Percentiles rank a stretch among this genome's conserved stretches.
These are phyloP conservation scores for Podila epigama DNA, from an alignment of 192 early-diverging fungal genomes.

Conservation along the genomic window DNA sequence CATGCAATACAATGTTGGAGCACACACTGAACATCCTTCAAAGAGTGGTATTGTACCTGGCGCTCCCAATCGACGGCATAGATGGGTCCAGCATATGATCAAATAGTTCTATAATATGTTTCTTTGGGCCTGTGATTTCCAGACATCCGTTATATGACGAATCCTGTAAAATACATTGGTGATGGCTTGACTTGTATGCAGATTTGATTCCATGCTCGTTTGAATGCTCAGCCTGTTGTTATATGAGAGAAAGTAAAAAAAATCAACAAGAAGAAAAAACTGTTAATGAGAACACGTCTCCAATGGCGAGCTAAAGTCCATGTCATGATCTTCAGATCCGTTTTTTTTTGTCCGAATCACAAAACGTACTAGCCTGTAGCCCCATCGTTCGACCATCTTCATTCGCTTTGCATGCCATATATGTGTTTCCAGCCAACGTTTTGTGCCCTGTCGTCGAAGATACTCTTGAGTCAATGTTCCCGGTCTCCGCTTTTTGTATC, in stretches of 20 bases:
- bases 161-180: constrained; percentile 84
- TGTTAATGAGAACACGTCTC: too few species aligned
- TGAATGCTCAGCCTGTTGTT: constrained; percentile 79
- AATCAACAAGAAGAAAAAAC: background rate
- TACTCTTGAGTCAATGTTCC: constrained; percentile 58
- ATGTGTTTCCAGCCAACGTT: constrained; percentile 96
- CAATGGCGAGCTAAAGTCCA: too few species aligned
- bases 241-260: constrained; percentile 3
- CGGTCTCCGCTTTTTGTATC: constrained; percentile 52
- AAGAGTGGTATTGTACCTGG: constrained; percentile 17
- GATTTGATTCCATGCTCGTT: constrained; percentile 86
- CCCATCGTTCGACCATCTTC: constrained; percentile 91
- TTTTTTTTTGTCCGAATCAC: too few species aligned
- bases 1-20: background rate
- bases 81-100: constrained; percentile 67
- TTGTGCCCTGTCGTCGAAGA: constrained; percentile 58
- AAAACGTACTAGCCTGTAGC: constrained; percentile 68
- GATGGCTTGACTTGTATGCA: constrained; percentile 76
- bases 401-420: constrained; percentile 99
- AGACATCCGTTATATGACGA: constrained; percentile 81
- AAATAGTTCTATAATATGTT: constrained; percentile 59
- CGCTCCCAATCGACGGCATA: constrained; percentile 53
- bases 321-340: background rate
- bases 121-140: constrained; percentile 67
- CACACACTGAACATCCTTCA: background rate